A percentile compares a stretch with the other conserved stretches of the same genome.
phyloP scores from a whole-genome alignment of 805 yeast species.

The Kodamaea kaohsiungensis region DNA sequence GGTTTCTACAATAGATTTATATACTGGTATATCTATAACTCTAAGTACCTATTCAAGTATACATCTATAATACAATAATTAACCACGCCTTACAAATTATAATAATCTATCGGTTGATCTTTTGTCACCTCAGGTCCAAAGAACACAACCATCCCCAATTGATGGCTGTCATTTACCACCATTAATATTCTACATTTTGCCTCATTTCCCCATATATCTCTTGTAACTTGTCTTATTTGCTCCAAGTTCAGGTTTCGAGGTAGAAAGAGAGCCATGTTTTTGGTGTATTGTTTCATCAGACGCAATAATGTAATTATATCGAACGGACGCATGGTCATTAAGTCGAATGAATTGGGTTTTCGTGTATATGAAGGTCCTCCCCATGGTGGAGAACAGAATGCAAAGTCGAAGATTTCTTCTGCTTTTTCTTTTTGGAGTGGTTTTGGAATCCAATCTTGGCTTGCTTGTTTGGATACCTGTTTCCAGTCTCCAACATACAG shows the following conservation, averaged over 20 bases:
- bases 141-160: slow-evolving; percentile 58
- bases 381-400: slow-evolving; percentile 87
- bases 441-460: slow-evolving; percentile 36
- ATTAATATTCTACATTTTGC: slow-evolving; percentile 49
- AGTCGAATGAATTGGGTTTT: slow-evolving; percentile 42
- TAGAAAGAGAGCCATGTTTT: slow-evolving; percentile 58
- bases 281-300: slow-evolving; percentile 42
- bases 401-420: slow-evolving; percentile 44
- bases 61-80: neutral
- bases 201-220: slow-evolving; percentile 43
- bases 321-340: slow-evolving; percentile 48
- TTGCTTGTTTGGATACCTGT: slow-evolving; percentile 23
- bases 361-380: slow-evolving; percentile 69
- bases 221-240: slow-evolving; percentile 52
- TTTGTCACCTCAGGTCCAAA: slow-evolving; percentile 48
- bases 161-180: slow-evolving; percentile 39
- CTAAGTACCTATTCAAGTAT: too few relatives aligned
- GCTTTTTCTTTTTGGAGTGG: slow-evolving; percentile 17
- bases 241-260: slow-evolving; percentile 60
- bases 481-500: slow-evolving; percentile 52
- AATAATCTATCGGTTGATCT: slow-evolving; percentile 2
- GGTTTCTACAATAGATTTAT: too few relatives aligned
- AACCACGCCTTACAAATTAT: neutral
- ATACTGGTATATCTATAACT: too few relatives aligned
- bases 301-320: slow-evolving; percentile 44